A percentile compares a stretch with the other conserved stretches of the same genome.
Conservation (phyloP, 345 rosid species). For the Gossypium sturtianum region DNA sequence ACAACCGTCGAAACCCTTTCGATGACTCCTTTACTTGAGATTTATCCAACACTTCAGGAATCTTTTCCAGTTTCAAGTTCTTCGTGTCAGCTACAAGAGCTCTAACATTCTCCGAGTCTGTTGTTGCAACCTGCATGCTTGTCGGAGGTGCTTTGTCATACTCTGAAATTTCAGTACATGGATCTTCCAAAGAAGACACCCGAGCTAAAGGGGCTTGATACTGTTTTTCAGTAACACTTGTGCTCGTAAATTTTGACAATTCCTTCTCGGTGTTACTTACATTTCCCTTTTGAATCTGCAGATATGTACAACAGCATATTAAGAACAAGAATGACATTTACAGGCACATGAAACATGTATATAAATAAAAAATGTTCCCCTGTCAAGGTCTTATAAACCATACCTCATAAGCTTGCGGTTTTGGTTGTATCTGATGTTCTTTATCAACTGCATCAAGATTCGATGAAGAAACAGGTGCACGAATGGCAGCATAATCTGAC, state of each 20-base stretch:
- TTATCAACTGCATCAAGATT: constrained; percentile 28
- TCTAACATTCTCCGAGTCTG: constrained; percentile 34
- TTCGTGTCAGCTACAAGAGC: constrained; percentile 38
- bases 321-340: constrained; percentile 6
- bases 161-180: constrained; percentile 48
- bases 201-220: constrained; percentile 75
- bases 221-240: constrained; percentile 36
- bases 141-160: constrained; percentile 51
- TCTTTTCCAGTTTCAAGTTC: constrained; percentile 42
- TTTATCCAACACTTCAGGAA: constrained; percentile 53
- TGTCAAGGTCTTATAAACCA: constrained; percentile 18
- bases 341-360: not conserved
- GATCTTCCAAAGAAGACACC: constrained; percentile 71
- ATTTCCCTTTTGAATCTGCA: constrained; percentile 42
- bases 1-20: constrained; percentile 58
- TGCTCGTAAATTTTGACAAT: constrained; percentile 33
- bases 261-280: constrained; percentile 33
- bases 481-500: constrained; percentile 29
- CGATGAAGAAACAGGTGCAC: constrained; percentile 25
- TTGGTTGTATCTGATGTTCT: constrained; percentile 23
- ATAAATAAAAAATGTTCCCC: not conserved
- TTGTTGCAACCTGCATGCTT: constrained; percentile 27
- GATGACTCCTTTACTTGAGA: constrained; percentile 58
- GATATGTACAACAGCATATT: constrained; percentile 11
- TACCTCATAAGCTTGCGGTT: constrained; percentile 33